Evolutionary conservation across 495 filamentous ascomycete species (phyloP), one percentile per base, ranked within the genome.

Genomic region (Copromyces sp.): DNA sequence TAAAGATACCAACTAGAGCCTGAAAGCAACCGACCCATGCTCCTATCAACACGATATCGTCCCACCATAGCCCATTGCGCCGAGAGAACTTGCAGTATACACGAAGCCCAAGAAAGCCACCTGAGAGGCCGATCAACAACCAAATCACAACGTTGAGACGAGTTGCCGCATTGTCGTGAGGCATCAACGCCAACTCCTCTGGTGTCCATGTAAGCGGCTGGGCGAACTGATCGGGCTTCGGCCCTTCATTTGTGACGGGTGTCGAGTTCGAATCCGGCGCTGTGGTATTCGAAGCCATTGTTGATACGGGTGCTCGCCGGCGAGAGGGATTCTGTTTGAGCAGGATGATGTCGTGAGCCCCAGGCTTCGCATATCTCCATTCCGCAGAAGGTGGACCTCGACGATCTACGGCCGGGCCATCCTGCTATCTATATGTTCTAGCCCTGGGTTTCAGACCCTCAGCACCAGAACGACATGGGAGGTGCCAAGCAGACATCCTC

Each of bases 31-130:
- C 24, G 39, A 81, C 80, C 81, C 80, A 82, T 20, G 79, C 78
- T n/a, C 70, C 77, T 68, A 81, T 75, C 16, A 81, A 76, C 17
- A 82, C 38, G 11, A 68, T 73, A 45, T 82, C 81, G 68, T 82
- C 81, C 74, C 77, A 81, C 77, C 80, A 80, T 11, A 82, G 71
- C 2, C 74, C 71, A 9, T 75, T 70, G n/a, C 73, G 45, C 24
- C 75, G 72, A 11, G 69, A 70, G 29, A 72, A 70, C 29, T 79
- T 78, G 73, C 78, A 81, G 74, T 79, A 82, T 4, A 80, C 14
- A n/a, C 81, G 78, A 44, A 82, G 75, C 24, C 41, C 74, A 3
- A 83, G 75, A 68, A 83, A 79, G 1, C 61, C 41, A 14, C 71
- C 71, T 7, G 80, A 74, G 14, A 83, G 32, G 20, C 69, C 45